A percentile compares a stretch with the other conserved stretches of the same genome.
These are phyloP conservation scores for Laetiporus sulphureus DNA, from an alignment of 1,284 basidiomycete species.

Conservation along the genomic window DNA sequence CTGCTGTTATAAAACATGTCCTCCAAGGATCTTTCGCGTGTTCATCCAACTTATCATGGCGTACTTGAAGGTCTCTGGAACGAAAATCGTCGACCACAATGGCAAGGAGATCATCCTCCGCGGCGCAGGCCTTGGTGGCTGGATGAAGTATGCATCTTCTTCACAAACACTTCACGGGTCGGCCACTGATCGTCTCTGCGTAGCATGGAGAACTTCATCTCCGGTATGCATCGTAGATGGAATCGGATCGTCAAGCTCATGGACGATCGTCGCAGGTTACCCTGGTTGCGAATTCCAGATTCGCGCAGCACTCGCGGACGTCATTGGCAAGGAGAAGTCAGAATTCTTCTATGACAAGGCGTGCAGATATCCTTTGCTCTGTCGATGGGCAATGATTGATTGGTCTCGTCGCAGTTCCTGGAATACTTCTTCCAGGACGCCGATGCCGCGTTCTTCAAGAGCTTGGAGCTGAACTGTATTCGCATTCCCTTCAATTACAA, in stretches of 20 bases:
- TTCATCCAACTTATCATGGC: slow-evolving; percentile 11
- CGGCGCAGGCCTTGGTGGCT: slow-evolving; percentile 65
- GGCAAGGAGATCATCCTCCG: slow-evolving; percentile 53
- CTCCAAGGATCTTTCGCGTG: too few relatives aligned
- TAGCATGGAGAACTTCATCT: slow-evolving; percentile 62
- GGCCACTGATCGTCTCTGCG: too few relatives aligned
- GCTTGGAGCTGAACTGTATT: slow-evolving; percentile 67
- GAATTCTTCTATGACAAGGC: slow-evolving; percentile 78
- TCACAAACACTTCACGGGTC: too few relatives aligned
- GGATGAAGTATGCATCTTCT: slow-evolving; percentile 63
- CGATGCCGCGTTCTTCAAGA: slow-evolving; percentile 66
- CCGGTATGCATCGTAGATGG: slow-evolving; percentile 25
- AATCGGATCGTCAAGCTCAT: background rate
- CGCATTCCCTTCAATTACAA: slow-evolving; percentile 63
- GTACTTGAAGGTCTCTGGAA: slow-evolving; percentile 47
- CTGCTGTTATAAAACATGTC: too few relatives aligned
- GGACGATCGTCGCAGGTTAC: slow-evolving; percentile 31
- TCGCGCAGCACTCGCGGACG: slow-evolving; percentile 59
- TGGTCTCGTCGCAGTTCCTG: slow-evolving; percentile 53
- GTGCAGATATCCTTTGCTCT: too few relatives aligned
- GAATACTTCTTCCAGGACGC: slow-evolving; percentile 69
- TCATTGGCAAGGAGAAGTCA: slow-evolving; percentile 61
- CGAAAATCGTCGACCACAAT: slow-evolving; percentile 48
- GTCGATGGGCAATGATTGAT: too few relatives aligned
- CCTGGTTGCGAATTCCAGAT: slow-evolving; percentile 63